Base-by-base conservation (phyloP, 2,329 filamentous ascomycete genomes). In the Aureobasidium sp. region DNA sequence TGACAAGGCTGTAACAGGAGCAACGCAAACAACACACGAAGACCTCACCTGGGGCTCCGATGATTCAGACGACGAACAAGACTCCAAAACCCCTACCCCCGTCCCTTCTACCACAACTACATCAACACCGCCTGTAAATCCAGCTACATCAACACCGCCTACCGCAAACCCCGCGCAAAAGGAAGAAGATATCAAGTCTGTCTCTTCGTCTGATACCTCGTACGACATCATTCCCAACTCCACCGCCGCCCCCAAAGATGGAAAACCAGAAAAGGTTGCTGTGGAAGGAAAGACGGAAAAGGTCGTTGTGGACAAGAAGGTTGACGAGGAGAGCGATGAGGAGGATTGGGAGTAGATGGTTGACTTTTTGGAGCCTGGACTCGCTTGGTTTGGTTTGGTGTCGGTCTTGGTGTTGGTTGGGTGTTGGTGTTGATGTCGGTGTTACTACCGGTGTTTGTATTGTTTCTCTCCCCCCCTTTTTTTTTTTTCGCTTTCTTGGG, bases 191-290 rank as follows among this genome's bases (percentile, higher is more conserved):
- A 72, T 73, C 72, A 91, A 93, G 72, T 95, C 89, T 27, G 89
- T 94, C 66, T 85, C 91, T 8, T 94, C 94, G 68, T 96, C 93
- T 71, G 94, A 99, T 68, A 90, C 90, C 19, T 96, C 91, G 76
- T 99, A 99, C 73, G 94, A 99, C 72, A 81, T 99, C 35, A 90
- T 99, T 3, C 78, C 76, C n/a, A n/a, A n/a, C n/a, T n/a, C 90
- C 19, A 88, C 90, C 1, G 81, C 82, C 5, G 85, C 81, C 62
- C 84, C 84, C 2, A 81, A 81, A 68, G 81, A 83, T 61, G 75
- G 72, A 62, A 77, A 78, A 67, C 79, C 69, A 60, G 67, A 69
- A 40, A 23, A 21, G n/a, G 61, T 63, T 4, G 49, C 29, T 37
- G 49, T n/a, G n/a, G 81, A 83, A 60, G 75, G 72, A 62, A 77